A percentile compares a stretch with the other conserved stretches of the same genome.
Evolutionary conservation across 2,329 filamentous ascomycete genomes (phyloP).

Genomic region (Tolypocladium paradoxum): DNA sequence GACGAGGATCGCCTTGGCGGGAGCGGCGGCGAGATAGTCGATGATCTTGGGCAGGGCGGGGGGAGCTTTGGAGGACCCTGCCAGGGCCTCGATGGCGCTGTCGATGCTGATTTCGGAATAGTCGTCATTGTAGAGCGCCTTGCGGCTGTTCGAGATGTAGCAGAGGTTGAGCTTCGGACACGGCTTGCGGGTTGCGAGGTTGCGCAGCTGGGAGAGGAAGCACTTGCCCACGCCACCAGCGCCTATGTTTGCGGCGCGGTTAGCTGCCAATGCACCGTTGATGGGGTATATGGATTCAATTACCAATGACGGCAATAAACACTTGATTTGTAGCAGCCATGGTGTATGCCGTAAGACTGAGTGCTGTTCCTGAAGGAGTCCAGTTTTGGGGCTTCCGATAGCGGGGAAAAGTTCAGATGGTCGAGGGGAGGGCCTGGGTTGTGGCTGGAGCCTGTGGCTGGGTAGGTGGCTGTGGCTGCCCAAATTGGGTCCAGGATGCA

Average conservation of each 20-base stretch:
- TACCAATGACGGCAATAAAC: conserved; percentile 43
- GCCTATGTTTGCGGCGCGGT: conserved; percentile 39
- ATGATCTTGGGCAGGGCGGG: conserved; percentile 60
- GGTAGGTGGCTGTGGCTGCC: background rate
- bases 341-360: conserved; percentile 1
- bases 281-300: background rate
- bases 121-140: conserved; percentile 64
- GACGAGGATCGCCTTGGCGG: conserved; percentile 70
- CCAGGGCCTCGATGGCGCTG: conserved; percentile 50
- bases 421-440: background rate
- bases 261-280: conserved; percentile 2
- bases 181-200: conserved; percentile 54
- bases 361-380: conserved; percentile 12
- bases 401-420: conserved; percentile 16
- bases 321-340: conserved; percentile 38
- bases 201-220: conserved; percentile 74
- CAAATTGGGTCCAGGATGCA: no score
- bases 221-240: conserved; percentile 86
- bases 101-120: conserved; percentile 58
- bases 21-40: conserved; percentile 67
- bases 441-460: conserved; percentile 6
- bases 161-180: conserved; percentile 64
- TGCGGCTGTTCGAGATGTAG: conserved; percentile 78
- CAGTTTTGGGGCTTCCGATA: conserved; percentile 21
- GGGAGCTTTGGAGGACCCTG: conserved; percentile 51